These are phyloP conservation scores for Tillandsia fasciculata DNA, from an alignment of 176 grass and related monocot species.

Conservation along the genomic window DNA sequence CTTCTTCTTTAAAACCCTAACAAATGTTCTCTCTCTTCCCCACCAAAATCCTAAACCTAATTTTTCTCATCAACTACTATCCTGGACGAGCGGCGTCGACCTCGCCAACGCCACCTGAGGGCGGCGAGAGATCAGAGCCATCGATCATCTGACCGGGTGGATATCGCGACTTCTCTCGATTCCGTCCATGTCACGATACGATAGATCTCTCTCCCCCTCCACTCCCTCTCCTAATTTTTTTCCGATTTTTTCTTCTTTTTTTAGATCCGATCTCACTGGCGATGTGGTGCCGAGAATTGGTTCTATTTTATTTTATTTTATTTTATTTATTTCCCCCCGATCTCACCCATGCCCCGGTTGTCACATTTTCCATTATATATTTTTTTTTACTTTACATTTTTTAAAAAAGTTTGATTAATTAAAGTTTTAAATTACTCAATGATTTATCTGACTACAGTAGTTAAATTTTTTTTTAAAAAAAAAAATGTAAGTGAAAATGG, in stretches of 20 bases:
- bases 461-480: too few relatives aligned
- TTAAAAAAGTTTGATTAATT: background rate
- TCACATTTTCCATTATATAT: background rate
- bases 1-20: too few relatives aligned
- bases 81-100: slow-evolving; percentile 41
- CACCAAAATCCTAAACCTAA: background rate
- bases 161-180: slow-evolving; percentile 22
- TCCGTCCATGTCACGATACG: slow-evolving; percentile 70
- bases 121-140: slow-evolving; percentile 39
- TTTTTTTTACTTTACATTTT: background rate
- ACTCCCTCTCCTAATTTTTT: background rate
- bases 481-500: too few relatives aligned
- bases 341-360: slow-evolving; percentile 18
- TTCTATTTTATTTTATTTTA: background rate
- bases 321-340: too few relatives aligned
- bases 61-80: background rate
- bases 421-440: background rate
- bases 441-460: background rate
- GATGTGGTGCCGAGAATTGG: slow-evolving; percentile 47
- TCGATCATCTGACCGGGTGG: slow-evolving; percentile 81
- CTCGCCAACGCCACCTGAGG: slow-evolving; percentile 29
- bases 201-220: slow-evolving; percentile 15
- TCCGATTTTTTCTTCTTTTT: background rate
- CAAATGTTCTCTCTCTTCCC: background rate
- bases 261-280: slow-evolving; percentile 22